These are phyloP conservation scores for Fusarium sp. DNA, from an alignment of 2,329 filamentous ascomycete species.

Conservation along the genomic window DNA sequence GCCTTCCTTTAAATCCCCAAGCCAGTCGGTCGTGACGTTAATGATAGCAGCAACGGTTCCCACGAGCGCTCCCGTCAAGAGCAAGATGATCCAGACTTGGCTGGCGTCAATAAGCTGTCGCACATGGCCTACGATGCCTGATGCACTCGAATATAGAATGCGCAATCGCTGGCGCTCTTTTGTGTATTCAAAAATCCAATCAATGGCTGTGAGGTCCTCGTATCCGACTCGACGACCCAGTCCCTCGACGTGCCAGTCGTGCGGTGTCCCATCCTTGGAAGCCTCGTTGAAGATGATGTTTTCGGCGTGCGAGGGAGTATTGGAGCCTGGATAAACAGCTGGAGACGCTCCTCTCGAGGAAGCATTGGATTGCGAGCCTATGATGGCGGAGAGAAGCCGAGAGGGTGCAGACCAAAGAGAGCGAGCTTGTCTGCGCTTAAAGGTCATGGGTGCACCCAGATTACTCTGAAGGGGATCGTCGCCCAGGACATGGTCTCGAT, in stretches of 20 bases:
- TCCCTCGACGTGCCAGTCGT: constrained; percentile 92
- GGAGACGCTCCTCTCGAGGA: constrained; percentile 40
- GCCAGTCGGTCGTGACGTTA: constrained; percentile 91
- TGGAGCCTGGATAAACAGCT: constrained; percentile 28
- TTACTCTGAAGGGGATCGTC: constrained; percentile 69
- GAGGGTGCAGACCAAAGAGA: constrained; percentile 61
- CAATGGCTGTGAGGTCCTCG: constrained; percentile 95
- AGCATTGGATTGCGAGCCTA: constrained; percentile 44
- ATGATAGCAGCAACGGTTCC: constrained; percentile 89
- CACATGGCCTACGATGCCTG: constrained; percentile 79
- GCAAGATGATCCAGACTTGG: constrained; percentile 91
- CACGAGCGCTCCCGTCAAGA: constrained; percentile 86
- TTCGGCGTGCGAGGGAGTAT: constrained; percentile 29
- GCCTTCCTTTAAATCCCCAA: constrained; percentile 91
- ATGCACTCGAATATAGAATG: constrained; percentile 76
- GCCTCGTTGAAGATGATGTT: constrained; percentile 35
- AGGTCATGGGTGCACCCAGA: constrained; percentile 70
- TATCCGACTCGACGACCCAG: constrained; percentile 92
- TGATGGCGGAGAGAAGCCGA: constrained; percentile 64
- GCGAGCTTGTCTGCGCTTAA: constrained; percentile 76
- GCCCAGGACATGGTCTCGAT: constrained; percentile 57
- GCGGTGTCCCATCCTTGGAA: constrained; percentile 62
- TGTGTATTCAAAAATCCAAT: constrained; percentile 99
- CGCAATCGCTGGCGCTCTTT: constrained; percentile 92
- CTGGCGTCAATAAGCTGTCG: constrained; percentile 83